These are phyloP conservation scores for Eruca vesicaria DNA, from an alignment of 441 rosid species.

Conservation along the genomic window DNA sequence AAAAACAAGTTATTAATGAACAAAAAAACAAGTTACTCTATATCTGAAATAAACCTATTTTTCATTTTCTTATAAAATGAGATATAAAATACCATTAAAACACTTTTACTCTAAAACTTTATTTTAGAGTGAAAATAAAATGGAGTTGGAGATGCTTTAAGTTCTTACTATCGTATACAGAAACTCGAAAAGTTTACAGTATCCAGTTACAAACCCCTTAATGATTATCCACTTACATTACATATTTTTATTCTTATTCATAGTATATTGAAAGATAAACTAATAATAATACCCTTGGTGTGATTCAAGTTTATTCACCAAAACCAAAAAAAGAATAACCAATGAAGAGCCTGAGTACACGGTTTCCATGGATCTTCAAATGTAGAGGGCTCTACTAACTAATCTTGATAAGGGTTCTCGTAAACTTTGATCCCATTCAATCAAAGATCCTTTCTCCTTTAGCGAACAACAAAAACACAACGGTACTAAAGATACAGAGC, in stretches of 20 bases:
- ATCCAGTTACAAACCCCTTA: constrained; percentile 17
- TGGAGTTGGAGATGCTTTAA: too few relatives aligned
- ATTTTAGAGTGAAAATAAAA: too few relatives aligned
- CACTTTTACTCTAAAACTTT: too few relatives aligned
- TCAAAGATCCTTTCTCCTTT: constrained; percentile 96
- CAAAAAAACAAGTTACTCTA: too few relatives aligned
- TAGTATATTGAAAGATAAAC: constrained; percentile 17
- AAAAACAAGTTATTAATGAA: too few relatives aligned
- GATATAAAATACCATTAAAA: too few relatives aligned
- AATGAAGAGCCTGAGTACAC: constrained; percentile 22
- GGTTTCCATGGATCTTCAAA: constrained; percentile 1
- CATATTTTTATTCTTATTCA: not conserved
- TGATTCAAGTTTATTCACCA: constrained; percentile 26
- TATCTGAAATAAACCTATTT: too few relatives aligned
- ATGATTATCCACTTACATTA: constrained; percentile 10
- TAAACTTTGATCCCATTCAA: constrained; percentile 35
- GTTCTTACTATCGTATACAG: not conserved
- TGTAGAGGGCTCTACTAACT: constrained; percentile 19
- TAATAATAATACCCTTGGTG: constrained; percentile 26
- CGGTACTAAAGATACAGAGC: constrained; percentile 77
- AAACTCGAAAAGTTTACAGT: constrained; percentile 16
- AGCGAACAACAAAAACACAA: constrained; percentile 71
- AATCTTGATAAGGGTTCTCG: constrained; percentile 27
- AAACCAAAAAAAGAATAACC: not conserved
- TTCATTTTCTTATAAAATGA: too few relatives aligned